Evolutionary conservation across 192 early-diverging fungal species (phyloP), one percentile per base, ranked within the genome.

Genomic region (Coemansia sp.): DNA sequence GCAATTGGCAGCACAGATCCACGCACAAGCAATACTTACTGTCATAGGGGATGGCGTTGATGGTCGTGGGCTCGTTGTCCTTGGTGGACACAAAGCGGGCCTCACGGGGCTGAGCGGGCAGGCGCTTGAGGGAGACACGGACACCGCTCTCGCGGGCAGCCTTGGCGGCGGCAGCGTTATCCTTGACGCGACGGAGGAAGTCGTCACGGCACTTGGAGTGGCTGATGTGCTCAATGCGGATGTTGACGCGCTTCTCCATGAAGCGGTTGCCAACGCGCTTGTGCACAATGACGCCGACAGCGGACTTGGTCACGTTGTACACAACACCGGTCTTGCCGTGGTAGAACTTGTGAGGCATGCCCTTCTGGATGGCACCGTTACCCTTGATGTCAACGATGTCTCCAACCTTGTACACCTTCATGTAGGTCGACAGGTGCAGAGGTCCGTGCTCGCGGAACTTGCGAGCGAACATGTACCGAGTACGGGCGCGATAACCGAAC

Each of bases 341-440:
- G 91, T 99, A 99, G 91, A 91, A 99, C 91, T 97, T 99, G 93
- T 99, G 97, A 73, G 97, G 97, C 92, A 99, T 92, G 85, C 97
- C 97, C 91, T 96, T 95, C 86, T 99, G 97, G 83, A 97, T 84
- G 72, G 97, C 95, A 85, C 92, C 95, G 87, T 97, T 95, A 65
- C 93, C 95, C 91, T 96, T 96, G 87, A 99, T 94, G 85, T 99
- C 96, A 65, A 98, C 96, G 67, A 99, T 95, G 83, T 99, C 97
- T 60, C 97, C 97, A 59, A 96, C 93, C 89, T 96, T 95, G 93
- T 96, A 99, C 82, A 83, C 92, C 88, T 93, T 94, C 76, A 99
- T 82, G 90, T 97, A 99, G 83, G 95, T 99, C 77, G 95, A 95
- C 75, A 97, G 87, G 74, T 87, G 87, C 83, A 97, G 89, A 66